These are phyloP conservation scores for Cytospora chrysosperma DNA, from an alignment of 2,329 filamentous ascomycete species.

Conservation along the genomic window DNA sequence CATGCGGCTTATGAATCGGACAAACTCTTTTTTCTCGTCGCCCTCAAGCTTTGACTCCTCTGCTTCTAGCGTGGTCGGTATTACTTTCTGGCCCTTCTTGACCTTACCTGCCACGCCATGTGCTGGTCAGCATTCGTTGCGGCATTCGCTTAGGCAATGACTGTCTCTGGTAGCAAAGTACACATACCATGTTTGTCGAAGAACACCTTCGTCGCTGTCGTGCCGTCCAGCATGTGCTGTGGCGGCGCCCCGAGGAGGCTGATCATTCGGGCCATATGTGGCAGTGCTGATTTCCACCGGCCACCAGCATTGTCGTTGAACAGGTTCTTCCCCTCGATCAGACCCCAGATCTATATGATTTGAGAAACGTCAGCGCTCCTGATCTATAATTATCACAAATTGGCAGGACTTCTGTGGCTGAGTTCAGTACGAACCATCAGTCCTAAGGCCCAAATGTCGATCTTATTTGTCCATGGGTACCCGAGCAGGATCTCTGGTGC, in stretches of 20 bases:
- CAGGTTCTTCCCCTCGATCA: constrained; percentile 13
- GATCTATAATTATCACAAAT: background rate
- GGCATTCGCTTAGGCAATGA: background rate
- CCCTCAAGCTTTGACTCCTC: constrained; percentile 13
- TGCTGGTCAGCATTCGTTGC: background rate
- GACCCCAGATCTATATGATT: background rate
- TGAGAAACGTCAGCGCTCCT: background rate
- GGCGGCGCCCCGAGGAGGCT: constrained; percentile 16
- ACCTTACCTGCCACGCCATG: background rate
- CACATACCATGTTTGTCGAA: constrained; percentile 16
- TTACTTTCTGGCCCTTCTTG: background rate
- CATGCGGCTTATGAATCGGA: constrained; percentile 15
- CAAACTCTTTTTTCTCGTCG: constrained; percentile 3
- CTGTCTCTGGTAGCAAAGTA: background rate
- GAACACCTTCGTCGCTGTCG: constrained; percentile 1
- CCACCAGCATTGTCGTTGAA: constrained; percentile 13
- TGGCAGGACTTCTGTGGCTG: background rate
- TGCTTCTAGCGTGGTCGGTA: constrained; percentile 14
- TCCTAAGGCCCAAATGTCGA: constrained; percentile 19
- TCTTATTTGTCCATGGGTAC: constrained; percentile 15
- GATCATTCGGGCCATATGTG: constrained; percentile 18
- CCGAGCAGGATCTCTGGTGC: constrained; percentile 16
- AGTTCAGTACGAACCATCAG: background rate
- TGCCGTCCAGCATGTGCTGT: constrained; percentile 14
- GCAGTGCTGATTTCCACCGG: constrained; percentile 4